A percentile compares a stretch with the other conserved stretches of the same genome.
Conservation (phyloP, 805 yeast genomes). For the Ascoidea asiatica region DNA sequence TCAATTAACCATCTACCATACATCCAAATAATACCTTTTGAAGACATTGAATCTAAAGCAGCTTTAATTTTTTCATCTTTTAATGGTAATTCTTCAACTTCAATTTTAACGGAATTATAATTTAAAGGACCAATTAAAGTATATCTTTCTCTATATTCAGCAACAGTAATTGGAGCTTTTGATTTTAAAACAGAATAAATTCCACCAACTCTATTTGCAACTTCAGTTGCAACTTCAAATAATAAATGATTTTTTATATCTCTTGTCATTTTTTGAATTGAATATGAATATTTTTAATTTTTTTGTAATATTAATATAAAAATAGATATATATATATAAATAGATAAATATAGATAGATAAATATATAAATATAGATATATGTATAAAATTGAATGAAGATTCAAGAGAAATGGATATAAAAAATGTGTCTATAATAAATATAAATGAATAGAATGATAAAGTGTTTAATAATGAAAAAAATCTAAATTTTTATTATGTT, state of each 20-base stretch:
- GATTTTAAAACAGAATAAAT: constrained; percentile 93
- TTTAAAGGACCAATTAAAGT: constrained; percentile 80
- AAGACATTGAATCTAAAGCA: constrained; percentile 65
- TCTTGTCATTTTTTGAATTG: constrained; percentile 39
- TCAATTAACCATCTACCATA: constrained; percentile 97
- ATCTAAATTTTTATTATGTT: too few relatives aligned
- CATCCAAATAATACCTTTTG: constrained; percentile 67
- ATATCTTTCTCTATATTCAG: constrained; percentile 82
- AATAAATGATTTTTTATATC: constrained; percentile 79
- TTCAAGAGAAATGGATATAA: background rate
- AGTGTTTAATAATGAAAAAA: too few relatives aligned
- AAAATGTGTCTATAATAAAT: background rate
- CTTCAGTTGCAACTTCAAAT: constrained; percentile 94
- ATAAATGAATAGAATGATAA: too few relatives aligned
- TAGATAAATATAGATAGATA: background rate
- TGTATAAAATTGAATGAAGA: background rate
- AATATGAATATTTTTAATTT: too few relatives aligned
- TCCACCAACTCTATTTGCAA: constrained; percentile 96
- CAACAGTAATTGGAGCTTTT: constrained; percentile 91
- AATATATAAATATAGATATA: background rate
- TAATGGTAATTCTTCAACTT: constrained; percentile 64
- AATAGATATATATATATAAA: too few relatives aligned
- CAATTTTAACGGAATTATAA: constrained; percentile 58
- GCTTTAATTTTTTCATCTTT: constrained; percentile 37
- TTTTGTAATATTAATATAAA: too few relatives aligned